Conservation (phyloP, 2,329 filamentous ascomycete genomes). For the Fusarium agapanthi region DNA sequence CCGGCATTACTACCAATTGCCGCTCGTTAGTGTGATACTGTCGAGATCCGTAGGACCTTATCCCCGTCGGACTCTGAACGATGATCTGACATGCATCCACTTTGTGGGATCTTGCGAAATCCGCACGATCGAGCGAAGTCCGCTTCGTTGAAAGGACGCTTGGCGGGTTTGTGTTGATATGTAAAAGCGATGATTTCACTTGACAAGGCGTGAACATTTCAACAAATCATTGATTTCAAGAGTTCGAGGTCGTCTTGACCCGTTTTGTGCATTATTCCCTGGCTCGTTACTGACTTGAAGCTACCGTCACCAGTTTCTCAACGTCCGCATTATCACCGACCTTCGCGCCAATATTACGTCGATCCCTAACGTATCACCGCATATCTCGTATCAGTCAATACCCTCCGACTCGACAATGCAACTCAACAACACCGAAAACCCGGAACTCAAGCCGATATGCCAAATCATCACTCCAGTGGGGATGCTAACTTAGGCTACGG, state of each 20-base stretch:
- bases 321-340: not conserved
- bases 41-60: not conserved
- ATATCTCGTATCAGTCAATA: not conserved
- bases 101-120: not conserved
- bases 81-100: not conserved
- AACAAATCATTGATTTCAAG: accelerated
- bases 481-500: slow-evolving; percentile 62
- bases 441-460: not conserved
- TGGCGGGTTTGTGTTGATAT: not conserved
- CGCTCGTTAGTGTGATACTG: not conserved
- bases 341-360: not conserved
- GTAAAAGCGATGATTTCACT: not conserved
- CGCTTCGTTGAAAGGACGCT: not conserved
- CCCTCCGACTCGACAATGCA: not conserved
- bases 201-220: accelerated
- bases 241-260: accelerated
- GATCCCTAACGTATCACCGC: not conserved
- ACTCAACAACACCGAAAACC: accelerated
- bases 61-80: not conserved
- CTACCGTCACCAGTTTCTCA: accelerated
- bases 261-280: not conserved
- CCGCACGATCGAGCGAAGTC: not conserved
- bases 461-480: slow-evolving; percentile 56
- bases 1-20: not conserved
- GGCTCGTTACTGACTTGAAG: accelerated